These are phyloP conservation scores for Lipomyces starkeyi DNA, from an alignment of 805 yeast species.

Conservation along the genomic window DNA sequence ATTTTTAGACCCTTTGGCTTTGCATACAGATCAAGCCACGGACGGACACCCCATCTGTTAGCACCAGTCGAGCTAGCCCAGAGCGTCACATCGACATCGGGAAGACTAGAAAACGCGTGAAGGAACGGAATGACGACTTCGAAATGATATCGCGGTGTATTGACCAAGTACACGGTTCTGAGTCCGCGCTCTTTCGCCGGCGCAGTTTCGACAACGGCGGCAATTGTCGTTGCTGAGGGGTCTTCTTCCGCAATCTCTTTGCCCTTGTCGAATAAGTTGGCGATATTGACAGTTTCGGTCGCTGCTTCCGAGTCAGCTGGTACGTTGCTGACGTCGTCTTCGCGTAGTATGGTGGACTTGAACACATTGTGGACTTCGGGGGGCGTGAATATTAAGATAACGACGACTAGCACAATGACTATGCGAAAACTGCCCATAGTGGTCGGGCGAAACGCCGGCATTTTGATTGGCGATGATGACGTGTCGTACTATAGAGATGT, in stretches of 20 bases:
- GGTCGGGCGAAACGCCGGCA: constrained; percentile 6
- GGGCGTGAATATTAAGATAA: constrained; percentile 10
- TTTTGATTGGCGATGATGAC: neutral
- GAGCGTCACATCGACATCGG: constrained; percentile 17
- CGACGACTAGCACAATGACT: constrained; percentile 6
- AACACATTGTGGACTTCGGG: constrained; percentile 7
- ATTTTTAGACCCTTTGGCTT: constrained; percentile 15
- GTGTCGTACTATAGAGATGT: neutral
- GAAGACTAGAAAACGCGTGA: constrained; percentile 18
- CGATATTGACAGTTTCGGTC: neutral
- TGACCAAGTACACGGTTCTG: constrained; percentile 24
- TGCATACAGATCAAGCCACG: constrained; percentile 24
- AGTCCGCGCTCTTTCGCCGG: neutral
- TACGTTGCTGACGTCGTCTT: neutral
- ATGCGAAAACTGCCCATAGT: neutral
- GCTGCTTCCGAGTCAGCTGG: neutral
- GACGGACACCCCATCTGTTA: constrained; percentile 30
- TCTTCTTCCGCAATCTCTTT: neutral
- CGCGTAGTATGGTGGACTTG: neutral
- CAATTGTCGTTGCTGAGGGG: neutral
- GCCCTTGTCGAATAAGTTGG: constrained; percentile 7
- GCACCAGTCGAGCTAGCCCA: constrained; percentile 17
- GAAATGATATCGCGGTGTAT: constrained; percentile 33
- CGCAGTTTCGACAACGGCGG: neutral
- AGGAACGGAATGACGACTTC: constrained; percentile 34